A percentile compares a stretch with the other conserved stretches of the same genome.
Evolutionary conservation across 192 early-diverging fungal species (phyloP).

Genomic region (Gigaspora rosea): DNA sequence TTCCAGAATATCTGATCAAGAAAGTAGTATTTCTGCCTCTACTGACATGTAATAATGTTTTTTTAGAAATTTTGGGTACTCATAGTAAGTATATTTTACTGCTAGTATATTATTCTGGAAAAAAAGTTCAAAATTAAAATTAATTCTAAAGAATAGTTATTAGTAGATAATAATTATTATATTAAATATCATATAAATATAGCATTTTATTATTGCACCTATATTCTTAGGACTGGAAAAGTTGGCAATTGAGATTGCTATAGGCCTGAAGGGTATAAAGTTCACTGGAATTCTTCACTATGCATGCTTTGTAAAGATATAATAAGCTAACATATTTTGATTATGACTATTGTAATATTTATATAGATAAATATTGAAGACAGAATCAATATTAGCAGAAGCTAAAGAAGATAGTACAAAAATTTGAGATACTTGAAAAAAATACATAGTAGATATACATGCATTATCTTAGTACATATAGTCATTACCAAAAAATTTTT

Average conservation of each 20-base stretch:
- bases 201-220: neutral
- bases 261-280: neutral
- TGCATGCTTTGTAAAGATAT: slow-evolving; percentile 1
- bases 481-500: no score
- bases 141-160: no score
- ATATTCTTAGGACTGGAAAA: neutral
- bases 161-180: no score
- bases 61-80: neutral
- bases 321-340: neutral
- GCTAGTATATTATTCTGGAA: neutral
- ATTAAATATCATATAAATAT: neutral
- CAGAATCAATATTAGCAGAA: neutral
- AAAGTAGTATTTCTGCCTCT: neutral
- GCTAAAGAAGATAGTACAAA: neutral
- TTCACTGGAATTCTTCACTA: neutral
- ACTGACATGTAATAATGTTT: neutral
- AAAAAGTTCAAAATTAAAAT: no score
- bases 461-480: no score
- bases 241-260: neutral
- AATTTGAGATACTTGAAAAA: no score
- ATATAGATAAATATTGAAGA: neutral
- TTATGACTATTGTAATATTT: neutral
- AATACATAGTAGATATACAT: no score
- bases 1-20: neutral
- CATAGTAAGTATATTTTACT: no score